Percentiles rank a stretch among this genome's conserved stretches.
Evolutionary conservation across 1,284 basidiomycete species (phyloP).

Genomic region (Kwoniella shivajii): DNA sequence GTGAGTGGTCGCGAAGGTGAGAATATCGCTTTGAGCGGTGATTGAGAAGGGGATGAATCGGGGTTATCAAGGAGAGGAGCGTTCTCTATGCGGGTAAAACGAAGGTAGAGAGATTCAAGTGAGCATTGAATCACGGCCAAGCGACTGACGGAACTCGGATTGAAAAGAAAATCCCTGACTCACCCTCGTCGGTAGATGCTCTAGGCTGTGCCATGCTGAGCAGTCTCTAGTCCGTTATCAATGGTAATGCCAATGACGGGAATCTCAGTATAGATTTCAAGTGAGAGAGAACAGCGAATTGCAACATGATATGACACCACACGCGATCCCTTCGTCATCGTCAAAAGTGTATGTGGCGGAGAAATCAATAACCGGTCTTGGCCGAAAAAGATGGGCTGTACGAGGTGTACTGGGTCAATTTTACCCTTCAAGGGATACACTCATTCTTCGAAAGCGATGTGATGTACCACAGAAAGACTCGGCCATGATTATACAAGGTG

Average conservation of each 20-base stretch:
- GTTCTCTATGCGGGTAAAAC: conserved; percentile 42
- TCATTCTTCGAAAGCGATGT: too few species aligned
- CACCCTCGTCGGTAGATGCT: conserved; percentile 53
- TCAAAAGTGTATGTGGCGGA: not conserved
- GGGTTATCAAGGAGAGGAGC: conserved; percentile 47
- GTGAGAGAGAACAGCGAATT: too few species aligned
- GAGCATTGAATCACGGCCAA: not conserved
- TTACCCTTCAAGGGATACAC: too few species aligned
- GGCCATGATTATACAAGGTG: too few species aligned
- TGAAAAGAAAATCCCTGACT: conserved; percentile 8
- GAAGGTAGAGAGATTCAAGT: not conserved
- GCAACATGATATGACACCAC: too few species aligned
- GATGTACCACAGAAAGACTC: too few species aligned
- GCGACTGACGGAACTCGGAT: not conserved
- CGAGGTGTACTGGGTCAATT: too few species aligned
- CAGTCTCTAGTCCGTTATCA: not conserved
- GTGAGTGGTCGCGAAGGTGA: conserved; percentile 66
- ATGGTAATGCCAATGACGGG: too few species aligned
- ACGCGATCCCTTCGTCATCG: not conserved
- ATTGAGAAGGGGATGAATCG: conserved; percentile 15
- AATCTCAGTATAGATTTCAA: too few species aligned
- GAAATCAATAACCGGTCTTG: not conserved
- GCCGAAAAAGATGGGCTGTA: too few species aligned
- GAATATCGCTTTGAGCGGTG: conserved; percentile 36
- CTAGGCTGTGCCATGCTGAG: conserved; percentile 48